Base-by-base conservation (phyloP, 257 asterid genomes). In the Eustoma russellianum region DNA sequence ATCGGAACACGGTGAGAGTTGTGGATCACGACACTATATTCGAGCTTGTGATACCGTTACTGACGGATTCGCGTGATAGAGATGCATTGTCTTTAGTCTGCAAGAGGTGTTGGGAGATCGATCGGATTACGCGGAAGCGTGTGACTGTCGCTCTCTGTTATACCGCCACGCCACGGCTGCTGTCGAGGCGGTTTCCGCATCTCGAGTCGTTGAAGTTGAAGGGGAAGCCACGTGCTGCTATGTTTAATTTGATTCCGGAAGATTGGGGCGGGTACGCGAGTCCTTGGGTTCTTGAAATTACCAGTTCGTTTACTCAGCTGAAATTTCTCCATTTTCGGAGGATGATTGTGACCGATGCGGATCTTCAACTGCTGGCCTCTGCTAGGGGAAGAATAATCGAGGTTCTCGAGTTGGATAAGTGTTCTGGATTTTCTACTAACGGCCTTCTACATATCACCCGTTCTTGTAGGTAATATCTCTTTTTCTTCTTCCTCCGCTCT, bases 151-250 rank as follows among this genome's bases (percentile, higher is more conserved):
- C 97, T 2, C 72, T 80, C 12, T 88, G 97, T 67, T 88, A 88
- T 59, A 68, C 95, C 10, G 72, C 88, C 38, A 71, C 78, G 14
- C 95, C 95, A 9, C 40, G 45, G 49, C 75, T 66, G 18, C 56
- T 88, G 57, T 74, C 88, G 2, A 41, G 47, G 34, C 73, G 97
- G 46, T 88, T 88, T 66, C 86, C 86, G 0, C 78, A 80, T 13
- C 76, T 88, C 7, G 93, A 86, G 76, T 87, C 96, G 41, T 60
- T 87, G 66, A 76, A 79, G 70, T 76, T 86, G 5, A 83, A 86
- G 71, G 96, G 94, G 12, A 81, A 86, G 77, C 96, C 96, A 48
- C 86, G 96, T 57, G 94, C 96, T 12, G 83, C 94, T 50, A 87
- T 83, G 96, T 87, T 81, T 38, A 87, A 83, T 56, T 43, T 84